These are phyloP conservation scores for Rossbeevera mucosa DNA, from an alignment of 768 basidiomycete species.

Conservation along the genomic window DNA sequence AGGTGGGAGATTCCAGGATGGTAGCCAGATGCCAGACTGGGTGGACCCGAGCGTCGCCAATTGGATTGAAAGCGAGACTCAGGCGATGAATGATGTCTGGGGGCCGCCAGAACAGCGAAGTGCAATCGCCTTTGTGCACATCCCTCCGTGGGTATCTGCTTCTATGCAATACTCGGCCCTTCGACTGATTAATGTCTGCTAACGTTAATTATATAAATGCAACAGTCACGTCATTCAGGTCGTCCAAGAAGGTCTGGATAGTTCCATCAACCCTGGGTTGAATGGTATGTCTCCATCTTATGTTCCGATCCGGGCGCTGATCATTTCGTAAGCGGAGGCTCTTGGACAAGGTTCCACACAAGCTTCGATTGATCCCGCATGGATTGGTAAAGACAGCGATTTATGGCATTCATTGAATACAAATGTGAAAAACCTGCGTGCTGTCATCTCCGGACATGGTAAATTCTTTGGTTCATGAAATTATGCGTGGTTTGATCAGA, in stretches of 20 bases:
- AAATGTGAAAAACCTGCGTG: slow-evolving; percentile 61
- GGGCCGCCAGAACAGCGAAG: slow-evolving; percentile 48
- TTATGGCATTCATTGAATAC: slow-evolving; percentile 61
- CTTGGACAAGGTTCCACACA: slow-evolving; percentile 59
- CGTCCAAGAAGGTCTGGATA: slow-evolving; percentile 35
- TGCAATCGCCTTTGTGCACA: slow-evolving; percentile 70
- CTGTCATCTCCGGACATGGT: slow-evolving; percentile 71
- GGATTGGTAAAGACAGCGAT: slow-evolving; percentile 44
- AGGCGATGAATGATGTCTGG: slow-evolving; percentile 54
- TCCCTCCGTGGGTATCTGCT: slow-evolving; percentile 58
- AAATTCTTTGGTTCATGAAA: slow-evolving; percentile 3
- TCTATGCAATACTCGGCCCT: not conserved
- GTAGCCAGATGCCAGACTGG: slow-evolving; percentile 56
- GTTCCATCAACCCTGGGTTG: slow-evolving; percentile 38
- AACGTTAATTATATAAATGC: not conserved
- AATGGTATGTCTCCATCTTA: slow-evolving; percentile 30
- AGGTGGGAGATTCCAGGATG: slow-evolving; percentile 49
- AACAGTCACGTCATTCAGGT: slow-evolving; percentile 28
- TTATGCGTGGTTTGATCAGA: not conserved
- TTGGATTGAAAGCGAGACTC: slow-evolving; percentile 56
- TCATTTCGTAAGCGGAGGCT: slow-evolving; percentile 41
- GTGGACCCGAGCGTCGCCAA: slow-evolving; percentile 57
- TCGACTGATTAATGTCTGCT: not conserved
- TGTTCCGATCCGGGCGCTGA: not conserved
- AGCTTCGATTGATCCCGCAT: slow-evolving; percentile 37